These are phyloP conservation scores for Rosa hybrid DNA, from an alignment of 331 rosid species.

Conservation along the genomic window DNA sequence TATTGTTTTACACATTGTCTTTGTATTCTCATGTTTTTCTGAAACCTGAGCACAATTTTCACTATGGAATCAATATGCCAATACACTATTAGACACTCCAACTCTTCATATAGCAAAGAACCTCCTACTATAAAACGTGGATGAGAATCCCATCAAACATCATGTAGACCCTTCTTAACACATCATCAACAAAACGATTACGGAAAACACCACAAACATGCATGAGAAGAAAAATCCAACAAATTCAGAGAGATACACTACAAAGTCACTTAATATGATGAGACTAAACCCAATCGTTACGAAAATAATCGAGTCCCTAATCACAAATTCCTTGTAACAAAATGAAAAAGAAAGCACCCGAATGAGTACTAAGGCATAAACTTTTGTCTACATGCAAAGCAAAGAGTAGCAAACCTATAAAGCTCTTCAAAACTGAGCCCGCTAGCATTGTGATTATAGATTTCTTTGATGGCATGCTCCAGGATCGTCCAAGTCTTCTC, in stretches of 20 bases:
- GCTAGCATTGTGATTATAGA: conserved; percentile 88
- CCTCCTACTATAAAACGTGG: neutral
- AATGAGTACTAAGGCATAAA: neutral
- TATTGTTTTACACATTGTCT: neutral
- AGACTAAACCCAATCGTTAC: neutral
- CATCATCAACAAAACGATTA: neutral
- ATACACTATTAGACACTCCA: neutral
- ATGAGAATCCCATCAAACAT: too few species aligned
- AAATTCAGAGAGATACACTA: neutral
- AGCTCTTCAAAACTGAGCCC: conserved; percentile 97
- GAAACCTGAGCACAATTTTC: neutral
- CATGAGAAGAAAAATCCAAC: neutral
- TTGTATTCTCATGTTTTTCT: neutral
- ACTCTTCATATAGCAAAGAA: neutral
- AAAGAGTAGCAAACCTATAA: conserved; percentile 56
- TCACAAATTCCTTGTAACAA: neutral
- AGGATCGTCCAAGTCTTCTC: conserved; percentile 91
- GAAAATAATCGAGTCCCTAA: neutral
- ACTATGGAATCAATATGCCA: neutral
- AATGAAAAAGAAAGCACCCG: neutral
- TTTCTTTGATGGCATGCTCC: conserved; percentile 91
- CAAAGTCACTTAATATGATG: neutral
- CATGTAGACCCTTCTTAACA: neutral
- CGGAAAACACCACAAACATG: neutral
- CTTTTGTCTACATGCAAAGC: neutral